Conservation (phyloP, 2,329 filamentous ascomycete species). For the Colletotrichum spaethianum region DNA sequence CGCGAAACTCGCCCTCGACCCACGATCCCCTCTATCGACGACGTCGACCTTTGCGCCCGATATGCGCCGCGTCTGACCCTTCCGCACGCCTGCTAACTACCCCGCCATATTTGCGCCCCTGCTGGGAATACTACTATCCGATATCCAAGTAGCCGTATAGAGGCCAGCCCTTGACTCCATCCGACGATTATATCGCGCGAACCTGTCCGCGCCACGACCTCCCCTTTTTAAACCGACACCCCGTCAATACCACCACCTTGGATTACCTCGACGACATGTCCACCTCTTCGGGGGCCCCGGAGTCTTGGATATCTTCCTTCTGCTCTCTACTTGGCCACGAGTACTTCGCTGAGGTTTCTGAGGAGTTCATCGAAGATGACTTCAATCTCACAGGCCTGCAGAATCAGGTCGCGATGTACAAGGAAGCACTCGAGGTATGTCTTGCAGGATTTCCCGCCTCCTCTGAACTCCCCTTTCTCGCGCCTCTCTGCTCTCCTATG, state of each 20-base stretch:
- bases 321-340: constrained; percentile 96
- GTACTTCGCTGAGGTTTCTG: constrained; percentile 98
- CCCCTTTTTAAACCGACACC: constrained; percentile 33
- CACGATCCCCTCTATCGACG: background rate
- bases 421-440: constrained; percentile 89
- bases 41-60: constrained; percentile 27
- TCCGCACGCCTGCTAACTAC: constrained; percentile 28
- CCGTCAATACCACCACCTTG: constrained; percentile 43
- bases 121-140: constrained; percentile 26
- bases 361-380: constrained; percentile 99
- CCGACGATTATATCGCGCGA: constrained; percentile 25
- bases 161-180: constrained; percentile 11
- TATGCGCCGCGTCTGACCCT: constrained; percentile 38
- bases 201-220: constrained; percentile 17
- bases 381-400: constrained; percentile 98
- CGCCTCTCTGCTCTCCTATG: background rate
- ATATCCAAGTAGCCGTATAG: constrained; percentile 15
- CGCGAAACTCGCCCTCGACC: constrained; percentile 9
- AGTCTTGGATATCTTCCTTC: constrained; percentile 99
- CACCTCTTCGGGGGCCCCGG: constrained; percentile 73
- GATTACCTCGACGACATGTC: constrained; percentile 61
- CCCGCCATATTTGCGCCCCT: constrained; percentile 40
- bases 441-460: background rate
- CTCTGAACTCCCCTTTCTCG: background rate
- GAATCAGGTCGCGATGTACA: constrained; percentile 97